A percentile compares a stretch with the other conserved stretches of the same genome.
These are phyloP conservation scores for Ciborinia camelliae DNA, from an alignment of 2,329 filamentous ascomycete genomes.

Conservation along the genomic window DNA sequence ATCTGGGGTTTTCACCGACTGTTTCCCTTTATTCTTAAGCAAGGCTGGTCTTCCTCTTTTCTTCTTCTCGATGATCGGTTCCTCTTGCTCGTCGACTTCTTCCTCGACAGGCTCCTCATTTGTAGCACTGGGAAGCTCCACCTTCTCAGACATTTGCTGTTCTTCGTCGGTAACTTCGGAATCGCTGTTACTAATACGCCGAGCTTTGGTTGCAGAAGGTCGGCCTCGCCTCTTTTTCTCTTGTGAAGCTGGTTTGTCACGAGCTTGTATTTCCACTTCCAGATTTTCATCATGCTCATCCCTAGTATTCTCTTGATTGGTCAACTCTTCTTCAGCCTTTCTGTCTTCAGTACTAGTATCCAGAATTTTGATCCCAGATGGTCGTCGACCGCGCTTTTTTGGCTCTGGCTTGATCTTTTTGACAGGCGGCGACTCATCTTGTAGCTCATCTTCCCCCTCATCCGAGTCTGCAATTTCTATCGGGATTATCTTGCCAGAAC, in stretches of 20 bases:
- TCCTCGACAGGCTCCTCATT: not conserved
- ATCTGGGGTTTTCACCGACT: not conserved
- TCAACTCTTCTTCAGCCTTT: not conserved
- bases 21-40: constrained; percentile 1
- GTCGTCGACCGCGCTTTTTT: not conserved
- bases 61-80: not conserved
- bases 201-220: not conserved
- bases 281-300: not conserved
- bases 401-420: not conserved
- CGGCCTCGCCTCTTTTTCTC: constrained; percentile 9
- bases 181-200: not conserved
- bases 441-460: not conserved
- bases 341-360: not conserved
- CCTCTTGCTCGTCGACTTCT: not conserved
- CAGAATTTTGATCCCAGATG: not conserved
- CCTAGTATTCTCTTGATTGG: no score
- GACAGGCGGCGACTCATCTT: not conserved
- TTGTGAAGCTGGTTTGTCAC: no score
- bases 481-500: not conserved
- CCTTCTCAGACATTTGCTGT: not conserved
- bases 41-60: constrained; percentile 12
- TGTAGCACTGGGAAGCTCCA: not conserved
- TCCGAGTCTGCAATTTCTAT: not conserved
- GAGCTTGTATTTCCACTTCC: not conserved
- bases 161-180: not conserved